Conservation (phyloP, 2,329 filamentous ascomycete genomes). For the Penicillium rolfsii region DNA sequence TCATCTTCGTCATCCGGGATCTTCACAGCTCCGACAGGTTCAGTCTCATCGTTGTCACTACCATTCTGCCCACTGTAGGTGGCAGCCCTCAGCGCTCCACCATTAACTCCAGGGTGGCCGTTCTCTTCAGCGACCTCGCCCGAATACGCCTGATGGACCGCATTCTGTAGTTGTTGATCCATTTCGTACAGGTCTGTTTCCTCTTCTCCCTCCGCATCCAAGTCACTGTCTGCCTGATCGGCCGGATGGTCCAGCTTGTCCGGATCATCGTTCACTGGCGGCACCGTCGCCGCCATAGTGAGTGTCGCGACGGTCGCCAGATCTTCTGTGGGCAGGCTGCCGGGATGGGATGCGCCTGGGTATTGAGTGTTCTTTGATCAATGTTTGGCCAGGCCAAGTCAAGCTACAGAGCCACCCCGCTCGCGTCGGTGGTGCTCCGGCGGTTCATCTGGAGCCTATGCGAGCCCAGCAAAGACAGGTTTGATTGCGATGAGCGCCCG, state of each 20-base stretch:
- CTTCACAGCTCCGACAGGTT: conserved; percentile 45
- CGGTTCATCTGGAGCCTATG: conserved; percentile 28
- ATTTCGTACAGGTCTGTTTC: conserved; percentile 47
- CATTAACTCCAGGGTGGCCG: conserved; percentile 36
- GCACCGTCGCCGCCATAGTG: conserved; percentile 48
- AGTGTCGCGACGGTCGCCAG: conserved; percentile 45
- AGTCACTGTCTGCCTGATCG: conserved; percentile 46
- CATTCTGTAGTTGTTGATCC: conserved; percentile 45
- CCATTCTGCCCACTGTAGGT: conserved; percentile 39
- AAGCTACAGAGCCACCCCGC: conserved; percentile 37
- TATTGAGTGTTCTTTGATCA: conserved; percentile 13
- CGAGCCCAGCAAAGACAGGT: conserved; percentile 4
- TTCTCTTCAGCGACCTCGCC: conserved; percentile 37
- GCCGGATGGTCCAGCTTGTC: conserved; percentile 35
- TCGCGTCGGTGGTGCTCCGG: conserved; percentile 31
- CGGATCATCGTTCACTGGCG: conserved; percentile 43
- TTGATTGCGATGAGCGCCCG: background rate
- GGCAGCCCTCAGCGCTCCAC: conserved; percentile 33
- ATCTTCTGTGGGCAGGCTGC: conserved; percentile 27
- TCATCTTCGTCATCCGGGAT: conserved; percentile 31
- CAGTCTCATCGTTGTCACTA: conserved; percentile 51
- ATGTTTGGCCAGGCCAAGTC: conserved; percentile 29
- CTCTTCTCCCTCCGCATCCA: conserved; percentile 51
- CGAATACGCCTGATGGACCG: conserved; percentile 42
- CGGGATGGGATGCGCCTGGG: conserved; percentile 13